Percentiles rank a stretch among this genome's conserved stretches.
Conservation (phyloP, 2,329 filamentous ascomycete genomes). For the Colletotrichum eremochloae region DNA sequence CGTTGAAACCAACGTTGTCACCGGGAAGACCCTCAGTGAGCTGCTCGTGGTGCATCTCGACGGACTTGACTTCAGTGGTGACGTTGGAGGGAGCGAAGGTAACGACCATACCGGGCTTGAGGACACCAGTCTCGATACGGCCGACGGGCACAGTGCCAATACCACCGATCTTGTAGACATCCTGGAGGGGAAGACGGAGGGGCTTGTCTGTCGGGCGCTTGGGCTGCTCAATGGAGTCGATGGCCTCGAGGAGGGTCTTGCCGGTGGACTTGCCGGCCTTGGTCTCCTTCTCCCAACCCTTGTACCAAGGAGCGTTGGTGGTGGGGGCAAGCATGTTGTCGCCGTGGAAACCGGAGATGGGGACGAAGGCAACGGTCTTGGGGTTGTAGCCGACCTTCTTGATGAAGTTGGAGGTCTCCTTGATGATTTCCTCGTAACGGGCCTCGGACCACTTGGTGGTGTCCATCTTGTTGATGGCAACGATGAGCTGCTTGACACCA, state of each 20-base stretch:
- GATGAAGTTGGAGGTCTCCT: constrained; percentile 99
- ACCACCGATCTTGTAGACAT: constrained; percentile 99
- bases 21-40: constrained; percentile 93
- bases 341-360: constrained; percentile 99
- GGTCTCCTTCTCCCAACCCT: constrained; percentile 99
- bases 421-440: constrained; percentile 99
- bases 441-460: constrained; percentile 98
- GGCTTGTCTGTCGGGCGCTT: constrained; percentile 98
- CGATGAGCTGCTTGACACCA: constrained; percentile 99
- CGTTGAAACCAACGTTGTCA: constrained; percentile 99
- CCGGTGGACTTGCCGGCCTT: constrained; percentile 87
- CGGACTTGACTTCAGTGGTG: constrained; percentile 99
- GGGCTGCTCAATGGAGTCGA: constrained; percentile 94
- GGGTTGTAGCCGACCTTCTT: constrained; percentile 99
- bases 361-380: constrained; percentile 98
- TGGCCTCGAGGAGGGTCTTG: constrained; percentile 99
- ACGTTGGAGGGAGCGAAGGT: constrained; percentile 99
- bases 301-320: constrained; percentile 99
- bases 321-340: constrained; percentile 98
- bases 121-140: constrained; percentile 99
- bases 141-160: constrained; percentile 99
- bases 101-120: constrained; percentile 93
- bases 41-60: constrained; percentile 99
- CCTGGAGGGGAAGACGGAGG: constrained; percentile 99
- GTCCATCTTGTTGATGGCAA: constrained; percentile 99